Base-by-base conservation (phyloP, 2,329 filamentous ascomycete genomes). In the Ascochyta koolunga region DNA sequence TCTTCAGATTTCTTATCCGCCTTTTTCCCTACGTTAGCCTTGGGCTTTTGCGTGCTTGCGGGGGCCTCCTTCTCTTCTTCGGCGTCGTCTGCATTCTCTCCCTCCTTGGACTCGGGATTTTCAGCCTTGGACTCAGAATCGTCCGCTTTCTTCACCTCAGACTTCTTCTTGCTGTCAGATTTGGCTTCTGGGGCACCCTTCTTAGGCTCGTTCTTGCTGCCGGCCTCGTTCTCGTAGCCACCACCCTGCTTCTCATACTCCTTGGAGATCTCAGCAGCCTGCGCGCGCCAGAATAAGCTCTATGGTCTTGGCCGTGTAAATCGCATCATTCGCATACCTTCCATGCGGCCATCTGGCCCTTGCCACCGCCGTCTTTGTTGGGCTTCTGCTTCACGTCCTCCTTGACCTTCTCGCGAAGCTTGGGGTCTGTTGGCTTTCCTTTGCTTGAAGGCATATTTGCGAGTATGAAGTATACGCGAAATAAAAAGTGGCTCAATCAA, bases 341-440 rank as follows among this genome's bases (percentile, higher is more conserved):
- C 78, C 78, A 80, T 37, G 77, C 78, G 44, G 75, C 76, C 78
- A 76, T 77, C 60, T 79, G 70, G 4, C 77, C 77, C 59, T 79
- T 78, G n/a, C 78, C 78, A 27, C 72, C 59, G 10, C 78, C 77
- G 59, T 78, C 76, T 56, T 79, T 78, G 50, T 80, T 79, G 5
- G 76, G 66, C 54, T 79, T 70, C 43, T 74, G 68, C 61, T 79
- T 79, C n/a, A 79, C 69, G 13, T 79, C 75, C 59, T 79, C 72
- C 61, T 78, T 79, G 24, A 78, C 74, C 61, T 78, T 68, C 63
- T 79, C 77, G 43, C 75, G 72, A 37, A 79, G 59, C 56, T 79
- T 75, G 1, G 76, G 75, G 59, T 79, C 76, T 5, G 77, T 79
- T 10, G 76, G 77, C 54, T 78, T 80, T 61, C 77, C 77, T 56